Conservation (phyloP, 2,329 filamentous ascomycete species). For the Diaporthe batatas region DNA sequence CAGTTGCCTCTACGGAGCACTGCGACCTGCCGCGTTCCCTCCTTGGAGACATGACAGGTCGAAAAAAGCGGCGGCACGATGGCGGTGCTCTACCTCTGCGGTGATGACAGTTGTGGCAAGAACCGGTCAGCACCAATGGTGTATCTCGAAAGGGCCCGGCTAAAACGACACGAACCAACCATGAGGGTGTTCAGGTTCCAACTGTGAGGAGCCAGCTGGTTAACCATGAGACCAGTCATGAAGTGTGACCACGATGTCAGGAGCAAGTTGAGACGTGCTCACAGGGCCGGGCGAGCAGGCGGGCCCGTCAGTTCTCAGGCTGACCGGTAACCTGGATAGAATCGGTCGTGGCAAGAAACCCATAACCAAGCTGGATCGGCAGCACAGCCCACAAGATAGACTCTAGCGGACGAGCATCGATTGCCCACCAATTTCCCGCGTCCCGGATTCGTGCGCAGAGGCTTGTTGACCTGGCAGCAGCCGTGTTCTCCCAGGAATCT, state of each 20-base stretch:
- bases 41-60: constrained; percentile 1
- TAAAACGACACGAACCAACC: neutral
- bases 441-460: neutral
- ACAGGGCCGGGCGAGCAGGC: neutral
- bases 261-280: neutral
- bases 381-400: neutral
- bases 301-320: no score
- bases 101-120: neutral
- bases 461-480: neutral
- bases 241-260: neutral
- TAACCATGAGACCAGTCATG: neutral
- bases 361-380: neutral
- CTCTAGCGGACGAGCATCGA: no score
- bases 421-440: neutral
- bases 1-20: neutral
- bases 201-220: neutral
- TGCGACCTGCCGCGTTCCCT: neutral
- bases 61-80: neutral
- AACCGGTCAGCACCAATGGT: constrained; percentile 1
- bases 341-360: neutral
- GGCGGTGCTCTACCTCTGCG: neutral
- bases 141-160: neutral
- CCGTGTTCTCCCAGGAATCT: neutral
- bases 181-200: neutral
- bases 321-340: neutral